phyloP scores from a whole-genome alignment of 78 protist species.

The Neovahlkampfia damariscottae region DNA sequence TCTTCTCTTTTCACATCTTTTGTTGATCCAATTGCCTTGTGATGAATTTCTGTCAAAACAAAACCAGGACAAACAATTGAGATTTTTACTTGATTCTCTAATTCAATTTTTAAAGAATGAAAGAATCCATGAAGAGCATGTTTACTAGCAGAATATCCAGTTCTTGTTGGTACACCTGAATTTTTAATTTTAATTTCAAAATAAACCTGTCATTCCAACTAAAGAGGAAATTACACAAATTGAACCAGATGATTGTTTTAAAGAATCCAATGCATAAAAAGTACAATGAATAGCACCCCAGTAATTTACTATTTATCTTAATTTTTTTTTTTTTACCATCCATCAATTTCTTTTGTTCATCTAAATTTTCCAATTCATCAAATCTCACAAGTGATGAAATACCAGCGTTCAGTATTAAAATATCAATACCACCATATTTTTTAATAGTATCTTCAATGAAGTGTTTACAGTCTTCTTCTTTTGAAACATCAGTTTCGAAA shows the following conservation, averaged over 20 bases:
- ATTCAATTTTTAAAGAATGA: slow-evolving; percentile 10
- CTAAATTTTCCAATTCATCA: no score
- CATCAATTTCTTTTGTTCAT: no score
- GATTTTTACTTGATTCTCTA: not conserved
- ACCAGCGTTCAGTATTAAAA: no score
- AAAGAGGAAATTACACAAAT: slow-evolving; percentile 9
- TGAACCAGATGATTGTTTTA: slow-evolving; percentile 5
- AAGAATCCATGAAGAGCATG: slow-evolving; percentile 29
- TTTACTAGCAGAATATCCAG: slow-evolving; percentile 24
- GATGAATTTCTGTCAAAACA: slow-evolving; percentile 6
- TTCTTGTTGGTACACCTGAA: not conserved
- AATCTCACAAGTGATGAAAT: no score
- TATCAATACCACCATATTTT: not conserved
- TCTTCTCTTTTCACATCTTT: not conserved
- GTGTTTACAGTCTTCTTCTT: not conserved
- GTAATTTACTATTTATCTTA: no score
- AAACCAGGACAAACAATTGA: slow-evolving; percentile 12
- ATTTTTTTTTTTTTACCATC: no score
- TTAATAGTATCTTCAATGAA: not conserved
- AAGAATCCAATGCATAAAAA: not conserved
- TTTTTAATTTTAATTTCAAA: no score
- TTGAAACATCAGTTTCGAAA: not conserved
- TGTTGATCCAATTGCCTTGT: not conserved
- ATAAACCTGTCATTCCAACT: no score
- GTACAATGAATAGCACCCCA: not conserved